Evolutionary conservation across 768 basidiomycete genomes (phyloP), one percentile per base, ranked within the genome.

Genomic region (Amanita jacksonii): DNA sequence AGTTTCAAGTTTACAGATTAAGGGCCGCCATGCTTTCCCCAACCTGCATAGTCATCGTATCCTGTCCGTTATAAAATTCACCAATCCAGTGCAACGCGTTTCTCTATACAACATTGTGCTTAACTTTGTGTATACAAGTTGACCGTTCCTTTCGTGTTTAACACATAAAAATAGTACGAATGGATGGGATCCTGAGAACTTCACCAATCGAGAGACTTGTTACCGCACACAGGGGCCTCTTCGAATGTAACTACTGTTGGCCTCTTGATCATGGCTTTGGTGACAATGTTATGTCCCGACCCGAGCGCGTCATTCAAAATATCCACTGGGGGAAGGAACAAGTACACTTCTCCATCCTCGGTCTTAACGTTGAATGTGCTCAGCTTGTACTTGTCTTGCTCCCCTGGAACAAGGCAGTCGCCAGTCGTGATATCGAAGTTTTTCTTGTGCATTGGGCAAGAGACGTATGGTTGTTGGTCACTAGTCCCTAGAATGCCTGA

Each of bases 1-100:
- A 92, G 88, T 56, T 88, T 90, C 70, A 94, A 88, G 57, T 94
- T 94, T 31, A 31, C 35, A 18, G 36, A 18, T 23, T 38, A 45
- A 15, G 30, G 8, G 16, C 28, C 8, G 12, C 6, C 25, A 30
- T 12, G 3, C 5, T 38, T 23, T 41, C 16, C 38, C n/a, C 4
- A 28, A 13, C 18, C 16, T 28, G 25, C 19, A 31, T n/a, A 28
- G 25, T 5, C 7, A 3, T 20, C 13, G 3, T 20, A 23, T 27
- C 20, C 19, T 23, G n/a, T 15, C n/a, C n/a, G 5, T 4, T 18
- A 15, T 9, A 8, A 18, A 16, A 9, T n/a, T 7, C 9, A 9
- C 9, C 31, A 32, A 10, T 32, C 16, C 16, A 10, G n/a, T n/a
- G n/a, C n/a, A n/a, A n/a, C n/a, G n/a, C n/a, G n/a, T n/a, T n/a